These are phyloP conservation scores for Polyporus arcularius DNA, from an alignment of 768 basidiomycete species.

Conservation along the genomic window DNA sequence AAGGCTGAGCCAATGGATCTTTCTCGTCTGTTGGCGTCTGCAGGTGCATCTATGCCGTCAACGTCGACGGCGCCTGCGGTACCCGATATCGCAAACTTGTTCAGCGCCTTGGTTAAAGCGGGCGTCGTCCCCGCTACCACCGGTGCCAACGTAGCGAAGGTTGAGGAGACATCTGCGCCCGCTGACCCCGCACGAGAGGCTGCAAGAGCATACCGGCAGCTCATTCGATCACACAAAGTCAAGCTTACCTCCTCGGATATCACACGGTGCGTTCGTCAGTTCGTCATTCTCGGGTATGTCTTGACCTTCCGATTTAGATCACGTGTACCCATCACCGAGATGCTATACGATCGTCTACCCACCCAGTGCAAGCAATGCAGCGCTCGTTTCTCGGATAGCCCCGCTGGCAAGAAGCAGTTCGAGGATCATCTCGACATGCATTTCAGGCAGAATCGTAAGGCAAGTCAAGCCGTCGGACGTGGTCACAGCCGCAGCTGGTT, in stretches of 20 bases:
- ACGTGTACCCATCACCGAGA: slow-evolving; percentile 59
- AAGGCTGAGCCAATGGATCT: slow-evolving; percentile 36
- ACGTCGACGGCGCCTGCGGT: slow-evolving; percentile 26
- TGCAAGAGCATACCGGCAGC: slow-evolving; percentile 57
- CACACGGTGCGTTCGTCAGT: slow-evolving; percentile 51
- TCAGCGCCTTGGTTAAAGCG: slow-evolving; percentile 74
- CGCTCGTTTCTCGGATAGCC: slow-evolving; percentile 76
- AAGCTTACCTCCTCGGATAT: slow-evolving; percentile 71
- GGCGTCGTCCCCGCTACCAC: slow-evolving; percentile 66
- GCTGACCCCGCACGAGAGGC: slow-evolving; percentile 47
- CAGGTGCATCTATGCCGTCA: slow-evolving; percentile 26
- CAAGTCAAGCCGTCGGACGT: slow-evolving; percentile 73
- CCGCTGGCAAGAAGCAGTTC: slow-evolving; percentile 71
- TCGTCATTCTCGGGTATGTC: not conserved
- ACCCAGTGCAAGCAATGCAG: slow-evolving; percentile 95
- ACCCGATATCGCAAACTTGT: slow-evolving; percentile 55
- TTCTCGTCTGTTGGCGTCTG: slow-evolving; percentile 30
- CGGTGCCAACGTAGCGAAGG: slow-evolving; percentile 46
- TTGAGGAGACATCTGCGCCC: slow-evolving; percentile 34
- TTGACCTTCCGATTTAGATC: slow-evolving; percentile 39
- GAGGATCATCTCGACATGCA: slow-evolving; percentile 96
- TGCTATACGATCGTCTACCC: slow-evolving; percentile 75
- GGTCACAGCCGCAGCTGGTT: slow-evolving; percentile 94
- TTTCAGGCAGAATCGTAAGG: slow-evolving; percentile 89
- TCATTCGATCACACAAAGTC: slow-evolving; percentile 60